Conservation (phyloP, 2,329 filamentous ascomycete species). For the Cercospora zeae-maydis region DNA sequence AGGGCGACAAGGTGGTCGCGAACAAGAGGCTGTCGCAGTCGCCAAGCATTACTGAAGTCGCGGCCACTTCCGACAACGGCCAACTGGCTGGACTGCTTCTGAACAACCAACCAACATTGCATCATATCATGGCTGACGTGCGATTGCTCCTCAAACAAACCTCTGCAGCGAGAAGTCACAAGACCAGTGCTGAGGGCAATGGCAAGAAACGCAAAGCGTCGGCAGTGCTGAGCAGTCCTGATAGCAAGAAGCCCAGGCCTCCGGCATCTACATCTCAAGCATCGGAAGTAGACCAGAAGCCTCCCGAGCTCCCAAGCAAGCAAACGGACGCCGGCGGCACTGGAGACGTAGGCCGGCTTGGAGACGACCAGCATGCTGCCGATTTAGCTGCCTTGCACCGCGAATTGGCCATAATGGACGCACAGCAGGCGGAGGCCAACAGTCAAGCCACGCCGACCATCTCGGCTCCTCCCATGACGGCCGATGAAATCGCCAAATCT, state of each 20-base stretch:
- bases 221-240: constrained; percentile 15
- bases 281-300: constrained; percentile 9
- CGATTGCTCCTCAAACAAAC: constrained; percentile 76
- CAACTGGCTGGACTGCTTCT: not conserved
- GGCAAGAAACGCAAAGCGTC: constrained; percentile 54
- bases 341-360: constrained; percentile 12
- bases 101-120: not conserved
- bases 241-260: constrained; percentile 25
- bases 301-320: constrained; percentile 32
- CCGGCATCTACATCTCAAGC: constrained; percentile 2
- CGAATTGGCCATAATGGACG: constrained; percentile 58
- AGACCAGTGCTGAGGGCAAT: constrained; percentile 23
- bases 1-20: not conserved
- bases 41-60: not conserved
- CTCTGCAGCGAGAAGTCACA: constrained; percentile 59
- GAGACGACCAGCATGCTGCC: constrained; percentile 23
- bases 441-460: constrained; percentile 35
- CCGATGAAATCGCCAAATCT: constrained; percentile 46
- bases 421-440: constrained; percentile 19
- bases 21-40: not conserved
- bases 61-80: not conserved
- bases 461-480: constrained; percentile 46
- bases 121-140: constrained; percentile 65
- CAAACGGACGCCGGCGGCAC: not conserved
- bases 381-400: constrained; percentile 74